phyloP scores from a whole-genome alignment of 2,329 filamentous ascomycete species.

The Curvularia lunata region DNA sequence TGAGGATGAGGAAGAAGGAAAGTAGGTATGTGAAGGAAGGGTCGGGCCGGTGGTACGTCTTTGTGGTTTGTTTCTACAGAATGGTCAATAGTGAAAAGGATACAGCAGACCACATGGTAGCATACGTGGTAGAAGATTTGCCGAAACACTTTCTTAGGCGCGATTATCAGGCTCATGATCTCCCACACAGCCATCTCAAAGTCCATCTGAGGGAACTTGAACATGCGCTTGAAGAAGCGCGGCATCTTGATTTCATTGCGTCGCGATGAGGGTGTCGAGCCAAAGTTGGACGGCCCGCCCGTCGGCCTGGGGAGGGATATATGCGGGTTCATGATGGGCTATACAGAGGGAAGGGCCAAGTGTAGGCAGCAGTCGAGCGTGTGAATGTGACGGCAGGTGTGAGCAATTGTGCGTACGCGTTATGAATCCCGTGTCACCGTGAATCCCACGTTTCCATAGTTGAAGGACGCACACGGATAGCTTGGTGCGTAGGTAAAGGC shows the following conservation, averaged over 20 bases:
- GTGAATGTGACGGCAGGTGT: not conserved
- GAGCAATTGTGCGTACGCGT: not conserved
- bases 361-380: constrained; percentile 1
- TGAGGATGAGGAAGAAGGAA: constrained; percentile 66
- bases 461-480: constrained; percentile 5
- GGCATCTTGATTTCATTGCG: constrained; percentile 65
- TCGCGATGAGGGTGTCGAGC: constrained; percentile 56
- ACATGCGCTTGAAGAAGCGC: constrained; percentile 71
- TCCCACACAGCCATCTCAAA: constrained; percentile 77
- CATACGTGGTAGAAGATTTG: constrained; percentile 72
- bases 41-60: constrained; percentile 72
- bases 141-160: constrained; percentile 73
- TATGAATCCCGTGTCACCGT: constrained; percentile 12
- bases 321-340: constrained; percentile 61
- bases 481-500: constrained; percentile 4
- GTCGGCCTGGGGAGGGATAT: constrained; percentile 66
- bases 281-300: constrained; percentile 60
- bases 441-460: constrained; percentile 13
- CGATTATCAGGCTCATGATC: constrained; percentile 71
- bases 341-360: not conserved
- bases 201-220: constrained; percentile 77
- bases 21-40: constrained; percentile 74
- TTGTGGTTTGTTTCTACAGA: constrained; percentile 65
- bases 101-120: not conserved
- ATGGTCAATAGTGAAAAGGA: not conserved